Conservation (phyloP, 257 asterid genomes). For the Forsythia suspensa region DNA sequence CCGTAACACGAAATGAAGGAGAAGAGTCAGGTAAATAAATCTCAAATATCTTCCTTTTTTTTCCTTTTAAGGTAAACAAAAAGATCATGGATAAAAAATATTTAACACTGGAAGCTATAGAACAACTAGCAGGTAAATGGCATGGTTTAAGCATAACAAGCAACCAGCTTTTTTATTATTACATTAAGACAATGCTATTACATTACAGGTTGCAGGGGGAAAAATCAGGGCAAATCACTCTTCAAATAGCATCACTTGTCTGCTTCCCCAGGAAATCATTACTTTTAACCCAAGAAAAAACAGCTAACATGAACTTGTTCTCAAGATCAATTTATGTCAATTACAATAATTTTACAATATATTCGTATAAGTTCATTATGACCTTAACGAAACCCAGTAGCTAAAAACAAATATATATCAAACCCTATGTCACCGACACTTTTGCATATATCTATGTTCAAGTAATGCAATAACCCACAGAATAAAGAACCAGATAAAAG, state of each 20-base stretch:
- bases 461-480: not conserved
- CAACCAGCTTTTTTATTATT: not conserved
- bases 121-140: not conserved
- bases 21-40: not conserved
- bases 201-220: not conserved
- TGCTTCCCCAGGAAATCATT: not conserved
- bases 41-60: not conserved
- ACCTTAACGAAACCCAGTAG: conserved; percentile 11
- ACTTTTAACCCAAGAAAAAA: not conserved
- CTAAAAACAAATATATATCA: not conserved
- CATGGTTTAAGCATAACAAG: not conserved
- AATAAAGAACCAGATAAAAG: conserved; percentile 2
- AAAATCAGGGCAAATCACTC: not conserved
- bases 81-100: not conserved
- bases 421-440: not conserved
- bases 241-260: not conserved
- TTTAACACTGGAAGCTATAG: not conserved
- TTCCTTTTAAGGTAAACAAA: not conserved
- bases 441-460: not conserved
- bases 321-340: not conserved
- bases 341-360: not conserved
- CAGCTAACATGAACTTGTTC: not conserved
- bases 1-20: not conserved
- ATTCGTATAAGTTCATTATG: not conserved
- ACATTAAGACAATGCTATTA: not conserved